Base-by-base conservation (phyloP, 1,139 yeast genomes). In the Meyerozyma sp. region DNA sequence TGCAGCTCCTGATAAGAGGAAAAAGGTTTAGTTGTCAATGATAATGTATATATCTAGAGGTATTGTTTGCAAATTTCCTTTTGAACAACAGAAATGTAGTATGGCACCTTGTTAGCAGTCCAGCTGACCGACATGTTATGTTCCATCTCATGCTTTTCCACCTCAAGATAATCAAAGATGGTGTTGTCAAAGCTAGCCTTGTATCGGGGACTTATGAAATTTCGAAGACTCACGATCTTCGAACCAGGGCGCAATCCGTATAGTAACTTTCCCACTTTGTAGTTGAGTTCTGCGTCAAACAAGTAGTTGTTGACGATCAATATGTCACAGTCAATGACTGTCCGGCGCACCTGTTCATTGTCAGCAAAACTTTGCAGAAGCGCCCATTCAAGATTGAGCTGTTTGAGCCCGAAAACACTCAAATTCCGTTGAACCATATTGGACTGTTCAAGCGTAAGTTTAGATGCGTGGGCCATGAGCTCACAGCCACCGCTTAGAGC, bases 81-180 rank as follows among this genome's bases (percentile, higher is more conserved):
- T 57, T 81, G 75, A 3, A 87, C 88, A 3, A 91, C 86, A 8
- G 94, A 80, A 9, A 89, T 79, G 59, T 77, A 89, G 62, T 86
- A 89, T 8, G 81, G 83, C 2, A 93, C 94, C 40, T 90, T 89
- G 44, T 81, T 83, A 30, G 86, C 86, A 0, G 96, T 89, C 97
- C 97, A 90, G 46, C 95, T 85, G 13, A 90, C 96, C 27, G 90
- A 68, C 44, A 70, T 75, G 50, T 80, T 81, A 42, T 80, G 79
- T 39, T 81, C 80, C 66, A 88, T 82, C 45, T 78, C 81, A 50
- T 71, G 79, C 52, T 77, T 79, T 48, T 81, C 81, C 3, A 88
- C 91, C 36, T 70, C 66, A 45, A 89, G 69, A 53, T 82, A 72
- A 56, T 84, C 89, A 50, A 89, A 68, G 3, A 71, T 57, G 10